These are phyloP conservation scores for Alternaria arborescens DNA, from an alignment of 2,329 filamentous ascomycete genomes.

Conservation along the genomic window DNA sequence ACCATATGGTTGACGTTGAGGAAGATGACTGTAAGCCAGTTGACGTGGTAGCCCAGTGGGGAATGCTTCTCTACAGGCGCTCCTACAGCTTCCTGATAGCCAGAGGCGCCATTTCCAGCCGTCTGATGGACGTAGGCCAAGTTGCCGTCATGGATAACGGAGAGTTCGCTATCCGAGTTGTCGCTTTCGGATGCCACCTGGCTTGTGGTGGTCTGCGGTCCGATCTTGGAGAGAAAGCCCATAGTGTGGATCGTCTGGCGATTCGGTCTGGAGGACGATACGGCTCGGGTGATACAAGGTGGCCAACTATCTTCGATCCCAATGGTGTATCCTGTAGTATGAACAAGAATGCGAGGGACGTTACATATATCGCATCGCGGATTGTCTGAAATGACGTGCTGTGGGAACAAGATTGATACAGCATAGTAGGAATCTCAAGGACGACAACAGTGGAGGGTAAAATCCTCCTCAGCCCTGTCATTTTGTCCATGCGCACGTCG, in stretches of 20 bases:
- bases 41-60: conserved; percentile 44
- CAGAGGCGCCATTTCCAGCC: conserved; percentile 23
- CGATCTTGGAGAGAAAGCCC: neutral
- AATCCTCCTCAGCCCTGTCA: neutral
- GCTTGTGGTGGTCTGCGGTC: neutral
- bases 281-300: neutral
- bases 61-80: conserved; percentile 42
- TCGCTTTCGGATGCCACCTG: neutral
- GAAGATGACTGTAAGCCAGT: conserved; percentile 40
- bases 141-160: neutral
- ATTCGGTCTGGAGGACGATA: neutral
- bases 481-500: neutral
- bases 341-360: neutral
- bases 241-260: neutral
- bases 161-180: neutral
- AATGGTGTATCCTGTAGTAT: neutral
- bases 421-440: too few species aligned
- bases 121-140: neutral
- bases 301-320: neutral
- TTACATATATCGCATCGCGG: neutral
- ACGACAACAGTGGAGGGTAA: neutral
- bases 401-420: too few species aligned
- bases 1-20: conserved; percentile 45
- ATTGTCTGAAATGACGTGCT: too few species aligned
- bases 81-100: conserved; percentile 41